Conservation (phyloP, 768 basidiomycete genomes). For the Agrocybe pediades region DNA sequence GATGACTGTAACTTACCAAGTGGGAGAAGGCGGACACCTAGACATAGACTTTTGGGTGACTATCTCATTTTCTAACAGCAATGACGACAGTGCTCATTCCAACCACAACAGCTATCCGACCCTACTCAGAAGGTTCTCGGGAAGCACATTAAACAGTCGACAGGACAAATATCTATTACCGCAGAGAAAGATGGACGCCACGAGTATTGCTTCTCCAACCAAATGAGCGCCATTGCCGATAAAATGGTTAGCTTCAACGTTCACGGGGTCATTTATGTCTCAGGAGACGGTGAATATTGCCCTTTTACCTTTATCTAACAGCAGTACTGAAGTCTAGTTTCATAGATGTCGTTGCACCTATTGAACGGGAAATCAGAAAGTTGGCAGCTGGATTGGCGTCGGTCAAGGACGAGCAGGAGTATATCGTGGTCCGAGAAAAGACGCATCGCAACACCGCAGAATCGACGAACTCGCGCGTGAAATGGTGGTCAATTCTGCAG, state of each 20-base stretch:
- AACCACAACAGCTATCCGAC: constrained; percentile 66
- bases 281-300: constrained; percentile 74
- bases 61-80: not conserved
- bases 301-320: not conserved
- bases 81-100: constrained; percentile 12
- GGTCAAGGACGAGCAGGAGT: constrained; percentile 99
- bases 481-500: constrained; percentile 98
- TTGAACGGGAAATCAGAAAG: constrained; percentile 92
- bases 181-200: constrained; percentile 86
- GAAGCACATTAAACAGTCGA: constrained; percentile 85
- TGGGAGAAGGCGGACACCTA: constrained; percentile 93
- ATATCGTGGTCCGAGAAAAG: constrained; percentile 92
- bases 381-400: constrained; percentile 79
- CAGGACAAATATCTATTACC: constrained; percentile 86
- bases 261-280: constrained; percentile 93
- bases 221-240: constrained; percentile 96
- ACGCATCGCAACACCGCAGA: constrained; percentile 94
- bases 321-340: not conserved
- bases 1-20: constrained; percentile 99
- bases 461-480: constrained; percentile 92
- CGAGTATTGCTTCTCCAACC: constrained; percentile 98
- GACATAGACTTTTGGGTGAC: constrained; percentile 97
- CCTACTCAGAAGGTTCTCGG: constrained; percentile 68
- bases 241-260: constrained; percentile 99
- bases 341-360: constrained; percentile 85